Evolutionary conservation across 1,139 yeast genomes (phyloP).

Genomic region (Debaryomycetaceae sp.): DNA sequence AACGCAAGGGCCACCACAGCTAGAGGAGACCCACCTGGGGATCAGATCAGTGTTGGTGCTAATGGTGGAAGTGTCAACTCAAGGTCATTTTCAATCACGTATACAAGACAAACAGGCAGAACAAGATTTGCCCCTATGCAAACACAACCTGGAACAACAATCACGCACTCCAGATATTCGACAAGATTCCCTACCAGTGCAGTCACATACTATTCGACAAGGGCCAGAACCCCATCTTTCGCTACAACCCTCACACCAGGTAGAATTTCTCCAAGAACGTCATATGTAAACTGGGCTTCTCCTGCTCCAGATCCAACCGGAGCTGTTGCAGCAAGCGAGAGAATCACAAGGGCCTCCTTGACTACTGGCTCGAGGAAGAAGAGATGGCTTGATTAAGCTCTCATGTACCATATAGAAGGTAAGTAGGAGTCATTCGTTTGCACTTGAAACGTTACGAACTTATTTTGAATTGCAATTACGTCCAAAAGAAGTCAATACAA

Average conservation of each 20-base stretch:
- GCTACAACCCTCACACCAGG: slow-evolving; percentile 74
- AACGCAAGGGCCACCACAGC: slow-evolving; percentile 15
- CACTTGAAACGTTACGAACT: neutral
- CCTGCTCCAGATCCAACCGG: slow-evolving; percentile 65
- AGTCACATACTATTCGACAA: slow-evolving; percentile 53
- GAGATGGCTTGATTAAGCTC: slow-evolving; percentile 30
- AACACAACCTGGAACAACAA: slow-evolving; percentile 68
- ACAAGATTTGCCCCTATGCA: slow-evolving; percentile 91
- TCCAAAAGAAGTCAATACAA: too few species aligned
- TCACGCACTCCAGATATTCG: slow-evolving; percentile 66
- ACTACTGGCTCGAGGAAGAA: slow-evolving; percentile 33
- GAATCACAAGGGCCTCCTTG: slow-evolving; percentile 38
- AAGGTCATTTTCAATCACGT: slow-evolving; percentile 48
- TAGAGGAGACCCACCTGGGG: slow-evolving; percentile 28
- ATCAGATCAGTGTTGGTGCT: slow-evolving; percentile 28
- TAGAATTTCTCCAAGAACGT: slow-evolving; percentile 70
- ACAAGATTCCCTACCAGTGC: slow-evolving; percentile 63
- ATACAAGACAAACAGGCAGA: slow-evolving; percentile 70
- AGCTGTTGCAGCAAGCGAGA: slow-evolving; percentile 38
- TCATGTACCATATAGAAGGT: neutral
- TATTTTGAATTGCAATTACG: too few species aligned
- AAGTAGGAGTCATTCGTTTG: neutral
- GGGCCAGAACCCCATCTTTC: slow-evolving; percentile 41
- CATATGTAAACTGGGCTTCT: slow-evolving; percentile 62
- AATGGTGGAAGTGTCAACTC: slow-evolving; percentile 20